phyloP scores from a whole-genome alignment of 2,329 filamentous ascomycete species.

The Alternaria arborescens region DNA sequence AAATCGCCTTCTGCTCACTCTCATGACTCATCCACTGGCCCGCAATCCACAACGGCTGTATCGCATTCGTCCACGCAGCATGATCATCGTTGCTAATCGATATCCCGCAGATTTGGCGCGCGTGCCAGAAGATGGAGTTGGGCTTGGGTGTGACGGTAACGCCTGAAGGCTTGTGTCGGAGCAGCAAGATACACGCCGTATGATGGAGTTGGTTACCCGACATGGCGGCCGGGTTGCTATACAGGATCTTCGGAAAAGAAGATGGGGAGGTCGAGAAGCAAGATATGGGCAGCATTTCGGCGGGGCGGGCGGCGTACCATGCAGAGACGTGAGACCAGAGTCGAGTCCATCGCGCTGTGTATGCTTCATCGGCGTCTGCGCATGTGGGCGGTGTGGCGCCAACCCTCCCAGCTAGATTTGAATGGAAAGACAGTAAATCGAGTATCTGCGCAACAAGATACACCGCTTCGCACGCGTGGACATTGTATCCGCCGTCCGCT shows the following conservation, averaged over 20 bases:
- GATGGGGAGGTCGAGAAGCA: slow-evolving; percentile 8
- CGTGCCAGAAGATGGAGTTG: slow-evolving; percentile 57
- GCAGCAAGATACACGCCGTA: slow-evolving; percentile 22
- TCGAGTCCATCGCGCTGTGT: slow-evolving; percentile 33
- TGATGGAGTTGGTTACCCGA: slow-evolving; percentile 30
- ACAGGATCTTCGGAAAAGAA: slow-evolving; percentile 25
- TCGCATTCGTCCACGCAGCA: slow-evolving; percentile 57
- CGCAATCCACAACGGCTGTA: slow-evolving; percentile 60
- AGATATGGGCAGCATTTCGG: slow-evolving; percentile 23
- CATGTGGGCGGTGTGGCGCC: neutral
- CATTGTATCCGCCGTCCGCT: slow-evolving; percentile 56
- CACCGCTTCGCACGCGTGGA: slow-evolving; percentile 68
- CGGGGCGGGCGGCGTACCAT: slow-evolving; percentile 44
- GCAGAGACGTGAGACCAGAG: slow-evolving; percentile 46
- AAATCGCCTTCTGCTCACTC: slow-evolving; percentile 56
- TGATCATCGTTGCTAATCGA: slow-evolving; percentile 57
- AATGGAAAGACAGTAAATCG: slow-evolving; percentile 34
- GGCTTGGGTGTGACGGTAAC: slow-evolving; percentile 25
- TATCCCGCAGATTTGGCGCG: slow-evolving; percentile 58
- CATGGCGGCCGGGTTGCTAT: slow-evolving; percentile 26
- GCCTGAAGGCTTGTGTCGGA: slow-evolving; percentile 33
- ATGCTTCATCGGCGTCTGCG: neutral
- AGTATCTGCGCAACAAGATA: slow-evolving; percentile 62
- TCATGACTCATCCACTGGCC: slow-evolving; percentile 58
- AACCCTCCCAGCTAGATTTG: slow-evolving; percentile 33